Evolutionary conservation across 2,329 filamentous ascomycete species (phyloP), one percentile per base, ranked within the genome.

Genomic region (Alternaria gansuensis): DNA sequence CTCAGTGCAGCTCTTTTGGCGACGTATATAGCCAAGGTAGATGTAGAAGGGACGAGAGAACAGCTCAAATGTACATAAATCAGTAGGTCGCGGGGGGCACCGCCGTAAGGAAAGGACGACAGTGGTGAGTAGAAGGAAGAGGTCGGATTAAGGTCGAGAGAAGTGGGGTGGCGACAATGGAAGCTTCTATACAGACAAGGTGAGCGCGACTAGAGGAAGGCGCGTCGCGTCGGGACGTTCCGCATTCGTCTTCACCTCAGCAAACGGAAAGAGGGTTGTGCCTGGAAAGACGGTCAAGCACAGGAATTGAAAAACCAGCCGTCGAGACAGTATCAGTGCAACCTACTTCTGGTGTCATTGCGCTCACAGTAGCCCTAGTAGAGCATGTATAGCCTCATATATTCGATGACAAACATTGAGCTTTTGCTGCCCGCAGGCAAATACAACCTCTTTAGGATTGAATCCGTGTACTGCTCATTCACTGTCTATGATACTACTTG

Each of bases 401-500:
- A 34, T 23, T 24, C n/a, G 17, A 48, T n/a, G 13, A 26, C 21
- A 24, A 1, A 36, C 24, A 0, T 6, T 48, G 31, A 48, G 44
- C 44, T 31, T 48, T 36, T 26, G 14, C 14, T 48, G 26, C 23
- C 21, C 21, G 21, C 31, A 36, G 13, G 8, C 33, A 48, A 21
- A 9, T 36, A 26, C 21, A 13, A 21, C 21, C 13, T 48, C 44
- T 36, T 48, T 11, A 33, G 14, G 44, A 26, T 44, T 44, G 26
- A 10, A 23, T 14, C 29, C 14, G 10, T 13, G 17, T 28, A 37
- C 9, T 0, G 17, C 37, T 52, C 43, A 60, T 14, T 39, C 54
- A 11, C 49, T 59, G 13, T 64, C 60, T 10, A 71, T 40, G 65
- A 82, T 82, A 23, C 84, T 84, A 26, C 76, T 79, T 36, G 75